Conservation (phyloP, 495 filamentous ascomycete genomes). For the Apodospora peruviana region DNA sequence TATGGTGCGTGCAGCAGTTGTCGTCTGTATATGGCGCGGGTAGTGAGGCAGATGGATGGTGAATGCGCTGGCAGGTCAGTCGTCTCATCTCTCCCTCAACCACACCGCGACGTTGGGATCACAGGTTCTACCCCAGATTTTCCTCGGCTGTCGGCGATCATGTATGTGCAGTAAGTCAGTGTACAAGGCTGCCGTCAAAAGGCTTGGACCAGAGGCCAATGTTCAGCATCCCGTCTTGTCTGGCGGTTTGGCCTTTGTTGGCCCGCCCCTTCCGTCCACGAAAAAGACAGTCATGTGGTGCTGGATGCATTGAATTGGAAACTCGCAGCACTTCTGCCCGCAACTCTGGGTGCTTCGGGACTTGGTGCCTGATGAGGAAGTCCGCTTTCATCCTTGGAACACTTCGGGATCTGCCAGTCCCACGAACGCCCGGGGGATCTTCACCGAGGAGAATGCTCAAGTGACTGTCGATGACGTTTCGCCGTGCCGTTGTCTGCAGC, state of each 20-base stretch:
- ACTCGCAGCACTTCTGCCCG: neutral
- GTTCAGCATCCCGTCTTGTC: neutral
- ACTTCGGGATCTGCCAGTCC: neutral
- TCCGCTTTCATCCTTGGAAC: neutral
- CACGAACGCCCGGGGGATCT: neutral
- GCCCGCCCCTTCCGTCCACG: neutral
- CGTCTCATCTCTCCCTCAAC: neutral
- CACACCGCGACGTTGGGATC: constrained; percentile 7
- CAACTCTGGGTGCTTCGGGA: too few relatives aligned
- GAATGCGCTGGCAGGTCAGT: neutral
- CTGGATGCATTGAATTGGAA: constrained; percentile 2
- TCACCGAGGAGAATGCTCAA: neutral
- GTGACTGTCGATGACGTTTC: too few relatives aligned
- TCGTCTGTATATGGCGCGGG: too few relatives aligned
- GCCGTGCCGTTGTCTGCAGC: too few relatives aligned
- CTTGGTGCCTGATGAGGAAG: constrained; percentile 12
- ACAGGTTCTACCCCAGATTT: constrained; percentile 9
- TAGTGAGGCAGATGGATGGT: neutral
- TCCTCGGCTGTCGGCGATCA: neutral
- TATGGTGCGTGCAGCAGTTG: too few relatives aligned
- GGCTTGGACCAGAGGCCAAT: neutral
- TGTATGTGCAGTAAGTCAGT: neutral
- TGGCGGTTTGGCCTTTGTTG: neutral
- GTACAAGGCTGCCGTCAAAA: neutral
- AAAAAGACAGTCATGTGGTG: constrained; percentile 5